Conservation (phyloP, 495 filamentous ascomycete genomes). For the Aspergillus bertholletiae region DNA sequence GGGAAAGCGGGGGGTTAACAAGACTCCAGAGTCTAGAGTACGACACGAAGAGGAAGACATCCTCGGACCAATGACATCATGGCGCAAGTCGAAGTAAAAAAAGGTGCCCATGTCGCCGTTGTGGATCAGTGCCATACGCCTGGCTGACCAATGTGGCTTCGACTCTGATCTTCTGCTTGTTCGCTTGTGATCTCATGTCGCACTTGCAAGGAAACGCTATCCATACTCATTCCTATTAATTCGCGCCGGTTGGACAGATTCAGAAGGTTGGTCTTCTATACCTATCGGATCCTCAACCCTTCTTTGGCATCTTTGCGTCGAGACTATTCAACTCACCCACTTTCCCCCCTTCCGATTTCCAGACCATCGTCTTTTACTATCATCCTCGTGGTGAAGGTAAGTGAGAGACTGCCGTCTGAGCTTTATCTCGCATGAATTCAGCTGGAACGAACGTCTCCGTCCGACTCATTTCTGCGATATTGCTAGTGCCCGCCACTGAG, state of each 20-base stretch:
- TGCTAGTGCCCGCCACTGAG: too few relatives aligned
- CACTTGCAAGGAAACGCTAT: not conserved
- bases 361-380: too few relatives aligned
- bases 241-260: not conserved
- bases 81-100: not conserved
- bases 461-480: not conserved
- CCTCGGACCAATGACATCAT: conserved; percentile 17
- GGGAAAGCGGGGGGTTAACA: too few relatives aligned
- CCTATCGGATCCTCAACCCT: too few relatives aligned
- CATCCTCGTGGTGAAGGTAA: too few relatives aligned
- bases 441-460: not conserved
- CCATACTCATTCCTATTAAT: not conserved
- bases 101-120: not conserved
- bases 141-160: conserved; percentile 1
- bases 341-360: too few relatives aligned
- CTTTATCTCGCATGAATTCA: not conserved
- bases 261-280: not conserved
- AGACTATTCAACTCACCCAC: too few relatives aligned
- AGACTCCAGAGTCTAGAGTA: too few relatives aligned
- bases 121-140: not conserved
- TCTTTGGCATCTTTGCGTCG: too few relatives aligned
- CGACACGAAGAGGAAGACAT: not conserved
- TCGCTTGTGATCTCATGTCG: conserved; percentile 15
- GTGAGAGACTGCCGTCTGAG: not conserved
- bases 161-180: not conserved